These are phyloP conservation scores for Talaromyces ruber DNA, from an alignment of 495 filamentous ascomycete genomes.

Conservation along the genomic window DNA sequence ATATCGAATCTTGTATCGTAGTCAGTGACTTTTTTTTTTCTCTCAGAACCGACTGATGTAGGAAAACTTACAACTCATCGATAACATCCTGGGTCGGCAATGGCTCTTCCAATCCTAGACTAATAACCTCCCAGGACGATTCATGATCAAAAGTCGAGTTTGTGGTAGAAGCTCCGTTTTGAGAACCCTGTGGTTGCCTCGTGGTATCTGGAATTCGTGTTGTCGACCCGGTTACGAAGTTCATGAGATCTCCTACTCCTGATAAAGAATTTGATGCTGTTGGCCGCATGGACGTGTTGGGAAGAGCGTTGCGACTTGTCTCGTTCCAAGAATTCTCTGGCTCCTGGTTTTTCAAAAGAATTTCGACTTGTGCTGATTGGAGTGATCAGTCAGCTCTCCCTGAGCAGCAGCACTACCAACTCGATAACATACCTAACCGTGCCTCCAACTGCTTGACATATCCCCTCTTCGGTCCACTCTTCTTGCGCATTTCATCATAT, in stretches of 20 bases:
- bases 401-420: not conserved
- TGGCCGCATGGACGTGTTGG: conserved; percentile 12
- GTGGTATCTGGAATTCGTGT: conserved; percentile 15
- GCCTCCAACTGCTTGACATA: conserved; percentile 98
- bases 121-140: conserved; percentile 87
- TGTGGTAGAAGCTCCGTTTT: conserved; percentile 13
- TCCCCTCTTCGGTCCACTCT: conserved; percentile 95
- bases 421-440: conserved; percentile 61
- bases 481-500: conserved; percentile 93
- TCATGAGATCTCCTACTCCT: conserved; percentile 13
- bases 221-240: conserved; percentile 12
- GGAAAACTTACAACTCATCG: conserved; percentile 67
- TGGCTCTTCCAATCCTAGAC: conserved; percentile 85
- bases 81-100: conserved; percentile 80
- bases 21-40: conserved; percentile 6
- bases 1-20: conserved; percentile 5
- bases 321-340: conserved; percentile 11
- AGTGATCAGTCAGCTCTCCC: not conserved
- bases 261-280: conserved; percentile 11
- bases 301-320: conserved; percentile 10
- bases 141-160: conserved; percentile 23
- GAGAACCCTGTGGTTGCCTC: conserved; percentile 13
- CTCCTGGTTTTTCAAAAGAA: conserved; percentile 64
- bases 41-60: not conserved
- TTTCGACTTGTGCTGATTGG: conserved; percentile 82